Percentiles rank a stretch among this genome's conserved stretches.
Evolutionary conservation across 768 basidiomycete species (phyloP).

Genomic region (Suillus plorans): DNA sequence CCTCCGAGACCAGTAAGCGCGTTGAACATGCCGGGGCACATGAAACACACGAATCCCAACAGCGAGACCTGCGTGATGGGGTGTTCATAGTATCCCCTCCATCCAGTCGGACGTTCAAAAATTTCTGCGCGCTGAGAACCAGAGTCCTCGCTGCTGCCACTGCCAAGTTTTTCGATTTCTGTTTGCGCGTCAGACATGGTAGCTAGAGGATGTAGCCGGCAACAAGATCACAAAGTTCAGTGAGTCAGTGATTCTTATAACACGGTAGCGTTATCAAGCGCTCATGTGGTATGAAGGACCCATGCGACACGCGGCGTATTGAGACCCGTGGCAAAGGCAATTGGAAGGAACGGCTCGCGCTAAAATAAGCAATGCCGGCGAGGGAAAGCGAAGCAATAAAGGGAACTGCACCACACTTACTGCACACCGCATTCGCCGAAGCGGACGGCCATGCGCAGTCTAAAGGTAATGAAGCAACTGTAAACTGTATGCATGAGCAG

Average conservation of each 20-base stretch:
- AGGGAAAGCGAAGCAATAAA: conserved; percentile 40
- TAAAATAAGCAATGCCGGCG: conserved; percentile 42
- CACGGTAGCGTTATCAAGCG: conserved; percentile 5
- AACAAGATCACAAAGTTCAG: background rate
- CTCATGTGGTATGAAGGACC: background rate
- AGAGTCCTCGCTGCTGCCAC: conserved; percentile 28
- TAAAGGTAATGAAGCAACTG: background rate
- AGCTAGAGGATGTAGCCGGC: background rate
- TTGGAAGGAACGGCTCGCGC: background rate
- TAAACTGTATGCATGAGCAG: background rate
- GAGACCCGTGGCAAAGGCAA: conserved; percentile 69
- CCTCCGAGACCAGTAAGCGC: conserved; percentile 78
- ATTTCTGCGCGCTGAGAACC: conserved; percentile 28
- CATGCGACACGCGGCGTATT: conserved; percentile 70
- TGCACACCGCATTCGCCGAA: background rate
- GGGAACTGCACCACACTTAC: background rate
- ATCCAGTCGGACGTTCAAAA: conserved; percentile 49
- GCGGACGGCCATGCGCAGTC: background rate
- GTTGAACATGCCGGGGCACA: conserved; percentile 72
- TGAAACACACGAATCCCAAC: conserved; percentile 64
- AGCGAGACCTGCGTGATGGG: conserved; percentile 44
- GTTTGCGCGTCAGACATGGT: conserved; percentile 22
- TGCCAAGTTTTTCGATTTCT: conserved; percentile 22
- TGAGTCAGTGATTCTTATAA: background rate
- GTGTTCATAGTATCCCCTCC: conserved; percentile 57